Percentiles rank a stretch among this genome's conserved stretches.
Evolutionary conservation across 208 protist genomes (phyloP).

Genomic region (Novymonas esmeraldas): DNA sequence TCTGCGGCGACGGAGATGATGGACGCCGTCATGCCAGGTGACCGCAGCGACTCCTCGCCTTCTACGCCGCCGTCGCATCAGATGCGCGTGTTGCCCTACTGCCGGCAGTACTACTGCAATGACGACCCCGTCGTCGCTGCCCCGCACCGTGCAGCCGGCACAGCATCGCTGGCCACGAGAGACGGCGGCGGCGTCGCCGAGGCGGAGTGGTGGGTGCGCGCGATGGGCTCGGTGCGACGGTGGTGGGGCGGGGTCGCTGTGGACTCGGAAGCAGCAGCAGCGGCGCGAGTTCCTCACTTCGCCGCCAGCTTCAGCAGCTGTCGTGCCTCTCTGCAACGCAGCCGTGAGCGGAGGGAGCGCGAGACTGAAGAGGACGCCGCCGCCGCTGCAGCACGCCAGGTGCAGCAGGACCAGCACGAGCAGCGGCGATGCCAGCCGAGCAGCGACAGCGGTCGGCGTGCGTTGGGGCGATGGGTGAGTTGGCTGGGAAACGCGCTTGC

Average conservation of each 20-base stretch:
- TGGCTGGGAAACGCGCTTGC: too few relatives aligned
- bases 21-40: constrained; percentile 24
- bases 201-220: background rate
- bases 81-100: constrained; percentile 50
- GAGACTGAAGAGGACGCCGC: constrained; percentile 20
- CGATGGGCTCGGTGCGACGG: background rate
- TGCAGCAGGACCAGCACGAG: background rate
- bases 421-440: background rate
- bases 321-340: constrained; percentile 24
- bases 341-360: constrained; percentile 10
- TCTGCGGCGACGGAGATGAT: constrained; percentile 22
- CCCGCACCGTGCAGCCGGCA: background rate
- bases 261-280: background rate
- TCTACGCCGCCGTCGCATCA: background rate
- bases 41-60: constrained; percentile 8
- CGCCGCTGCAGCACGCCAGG: background rate
- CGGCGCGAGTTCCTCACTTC: constrained; percentile 21
- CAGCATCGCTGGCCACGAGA: background rate
- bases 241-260: background rate
- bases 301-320: constrained; percentile 22
- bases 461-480: too few relatives aligned
- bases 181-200: background rate
- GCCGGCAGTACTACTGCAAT: constrained; percentile 36
- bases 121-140: constrained; percentile 21
- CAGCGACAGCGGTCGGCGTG: too few relatives aligned